Evolutionary conservation across 225 moss, liverwort and hornwort species (phyloP).

Genomic region (Asterella californica): DNA sequence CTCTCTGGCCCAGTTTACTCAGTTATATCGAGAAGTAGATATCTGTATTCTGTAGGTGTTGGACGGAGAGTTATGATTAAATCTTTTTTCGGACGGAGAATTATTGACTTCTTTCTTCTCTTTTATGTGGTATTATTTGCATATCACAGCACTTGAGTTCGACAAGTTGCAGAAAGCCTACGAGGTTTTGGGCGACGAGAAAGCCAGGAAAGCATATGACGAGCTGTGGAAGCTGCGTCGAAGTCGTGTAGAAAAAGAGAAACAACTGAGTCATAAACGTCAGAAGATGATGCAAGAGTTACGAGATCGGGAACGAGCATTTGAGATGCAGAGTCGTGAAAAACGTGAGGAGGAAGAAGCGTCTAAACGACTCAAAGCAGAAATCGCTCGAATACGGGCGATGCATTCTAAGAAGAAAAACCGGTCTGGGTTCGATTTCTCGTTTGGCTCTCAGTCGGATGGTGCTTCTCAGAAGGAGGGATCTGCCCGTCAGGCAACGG

Average conservation of each 20-base stretch:
- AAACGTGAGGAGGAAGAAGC: conserved; percentile 69
- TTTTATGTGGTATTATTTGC: background rate
- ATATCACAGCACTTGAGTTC: conserved; percentile 61
- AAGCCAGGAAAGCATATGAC: conserved; percentile 76
- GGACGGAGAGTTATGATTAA: too few species aligned
- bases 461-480: background rate
- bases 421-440: conserved; percentile 5
- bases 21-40: too few species aligned
- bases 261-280: conserved; percentile 64
- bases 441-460: conserved; percentile 5
- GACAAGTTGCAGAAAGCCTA: conserved; percentile 78
- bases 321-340: conserved; percentile 43
- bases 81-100: too few species aligned
- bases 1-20: background rate
- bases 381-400: conserved; percentile 70
- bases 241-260: conserved; percentile 58
- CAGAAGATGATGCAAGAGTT: conserved; percentile 90
- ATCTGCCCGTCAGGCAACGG: conserved; percentile 1
- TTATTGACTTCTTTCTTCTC: background rate
- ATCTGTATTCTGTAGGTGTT: too few species aligned
- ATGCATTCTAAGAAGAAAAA: conserved; percentile 36
- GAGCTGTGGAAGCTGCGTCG: conserved; percentile 60
- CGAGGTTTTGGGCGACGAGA: conserved; percentile 72
- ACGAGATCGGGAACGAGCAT: conserved; percentile 58
- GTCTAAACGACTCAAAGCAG: conserved; percentile 55